Percentiles rank a stretch among this genome's conserved stretches.
phyloP scores from a whole-genome alignment of 2,329 filamentous ascomycete genomes.

The Metarhizium sp. region DNA sequence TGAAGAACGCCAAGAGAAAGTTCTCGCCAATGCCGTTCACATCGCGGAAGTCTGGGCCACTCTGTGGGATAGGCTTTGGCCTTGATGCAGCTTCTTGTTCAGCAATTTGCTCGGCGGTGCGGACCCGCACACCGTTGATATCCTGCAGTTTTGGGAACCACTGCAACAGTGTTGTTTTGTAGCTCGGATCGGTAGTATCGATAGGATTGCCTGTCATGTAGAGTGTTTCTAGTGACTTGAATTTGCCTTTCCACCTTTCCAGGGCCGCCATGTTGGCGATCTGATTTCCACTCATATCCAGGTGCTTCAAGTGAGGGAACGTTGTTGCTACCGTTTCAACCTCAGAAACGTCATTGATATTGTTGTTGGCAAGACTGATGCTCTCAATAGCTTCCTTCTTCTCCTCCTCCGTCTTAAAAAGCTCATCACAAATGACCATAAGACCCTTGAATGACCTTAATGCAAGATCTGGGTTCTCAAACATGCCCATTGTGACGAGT shows the following conservation, averaged over 20 bases:
- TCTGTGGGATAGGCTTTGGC: constrained; percentile 51
- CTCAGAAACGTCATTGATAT: constrained; percentile 59
- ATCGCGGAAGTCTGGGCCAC: constrained; percentile 63
- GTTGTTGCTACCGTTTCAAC: constrained; percentile 69
- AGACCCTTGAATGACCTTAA: constrained; percentile 87
- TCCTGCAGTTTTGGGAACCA: constrained; percentile 78
- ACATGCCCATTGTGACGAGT: constrained; percentile 66
- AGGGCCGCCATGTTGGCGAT: constrained; percentile 60
- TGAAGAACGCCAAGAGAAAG: constrained; percentile 67
- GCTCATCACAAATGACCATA: constrained; percentile 74
- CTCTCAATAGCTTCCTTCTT: constrained; percentile 73
- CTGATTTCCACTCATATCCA: constrained; percentile 81
- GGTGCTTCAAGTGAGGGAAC: constrained; percentile 76
- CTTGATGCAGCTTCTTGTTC: constrained; percentile 39
- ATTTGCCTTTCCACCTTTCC: constrained; percentile 68
- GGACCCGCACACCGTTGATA: constrained; percentile 66
- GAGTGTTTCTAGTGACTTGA: constrained; percentile 70
- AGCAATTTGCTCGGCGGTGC: constrained; percentile 61
- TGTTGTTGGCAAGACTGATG: constrained; percentile 74
- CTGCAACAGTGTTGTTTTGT: constrained; percentile 58
- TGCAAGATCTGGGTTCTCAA: constrained; percentile 59
- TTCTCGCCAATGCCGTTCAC: constrained; percentile 63
- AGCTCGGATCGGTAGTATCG: constrained; percentile 47
- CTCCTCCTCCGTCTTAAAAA: constrained; percentile 62
- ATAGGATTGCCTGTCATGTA: constrained; percentile 72